Evolutionary conservation across 2,329 filamentous ascomycete genomes (phyloP).

Genomic region (Hypoxylon sp.): DNA sequence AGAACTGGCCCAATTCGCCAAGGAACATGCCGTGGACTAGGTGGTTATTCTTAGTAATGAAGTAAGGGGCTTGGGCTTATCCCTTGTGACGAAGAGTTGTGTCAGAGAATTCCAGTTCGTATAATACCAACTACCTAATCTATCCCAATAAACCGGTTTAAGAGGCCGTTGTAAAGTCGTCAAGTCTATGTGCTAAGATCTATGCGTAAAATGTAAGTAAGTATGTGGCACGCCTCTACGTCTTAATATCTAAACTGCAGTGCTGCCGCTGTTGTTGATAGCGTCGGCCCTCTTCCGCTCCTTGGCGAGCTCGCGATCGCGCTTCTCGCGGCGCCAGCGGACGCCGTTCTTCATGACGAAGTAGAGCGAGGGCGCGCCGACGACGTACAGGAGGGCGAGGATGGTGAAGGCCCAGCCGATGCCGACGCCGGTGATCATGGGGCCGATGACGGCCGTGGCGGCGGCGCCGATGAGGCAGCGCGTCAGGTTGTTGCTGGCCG

Average conservation of each 20-base stretch:
- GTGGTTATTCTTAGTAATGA: too few relatives aligned
- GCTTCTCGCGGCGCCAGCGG: slow-evolving; percentile 40
- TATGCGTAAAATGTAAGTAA: neutral
- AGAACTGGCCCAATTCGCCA: too few relatives aligned
- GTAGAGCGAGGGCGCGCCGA: slow-evolving; percentile 45
- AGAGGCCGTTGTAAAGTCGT: too few relatives aligned
- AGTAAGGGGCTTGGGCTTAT: too few relatives aligned
- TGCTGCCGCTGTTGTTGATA: neutral
- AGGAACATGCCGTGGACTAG: too few relatives aligned
- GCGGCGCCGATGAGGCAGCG: slow-evolving; percentile 54
- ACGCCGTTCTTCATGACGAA: slow-evolving; percentile 44
- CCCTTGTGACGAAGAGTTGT: too few relatives aligned
- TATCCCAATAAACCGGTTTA: too few relatives aligned
- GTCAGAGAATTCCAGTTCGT: too few relatives aligned
- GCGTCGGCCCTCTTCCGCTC: slow-evolving; percentile 3
- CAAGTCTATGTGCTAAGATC: too few relatives aligned
- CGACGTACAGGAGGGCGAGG: slow-evolving; percentile 44
- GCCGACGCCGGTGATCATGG: slow-evolving; percentile 53
- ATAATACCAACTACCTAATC: too few relatives aligned
- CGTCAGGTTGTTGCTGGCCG: slow-evolving; percentile 55
- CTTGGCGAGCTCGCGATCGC: slow-evolving; percentile 15
- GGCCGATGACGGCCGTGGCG: slow-evolving; percentile 52
- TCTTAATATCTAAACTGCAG: too few relatives aligned
- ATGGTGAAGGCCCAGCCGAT: slow-evolving; percentile 53
- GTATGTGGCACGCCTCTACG: neutral